Evolutionary conservation across 352 stramenopile genomes (phyloP).

Genomic region (Phytopythium mirpurense): DNA sequence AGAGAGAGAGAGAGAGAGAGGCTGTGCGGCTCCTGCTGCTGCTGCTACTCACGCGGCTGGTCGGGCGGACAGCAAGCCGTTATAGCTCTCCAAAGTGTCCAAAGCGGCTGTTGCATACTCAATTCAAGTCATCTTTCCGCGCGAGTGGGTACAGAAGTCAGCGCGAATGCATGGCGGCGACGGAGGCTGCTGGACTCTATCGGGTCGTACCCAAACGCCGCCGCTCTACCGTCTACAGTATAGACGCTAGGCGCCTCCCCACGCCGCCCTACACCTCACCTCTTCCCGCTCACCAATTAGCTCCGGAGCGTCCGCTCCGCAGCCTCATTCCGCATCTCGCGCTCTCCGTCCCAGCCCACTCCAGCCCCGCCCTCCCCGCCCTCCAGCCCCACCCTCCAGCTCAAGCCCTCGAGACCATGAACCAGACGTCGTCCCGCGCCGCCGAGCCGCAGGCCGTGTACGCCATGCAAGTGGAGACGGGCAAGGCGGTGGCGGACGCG

Average conservation of each 20-base stretch:
- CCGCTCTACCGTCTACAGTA: too few species aligned
- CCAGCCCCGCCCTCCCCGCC: background rate
- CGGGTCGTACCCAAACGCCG: too few species aligned
- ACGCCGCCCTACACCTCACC: too few species aligned
- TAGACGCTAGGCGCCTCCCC: too few species aligned
- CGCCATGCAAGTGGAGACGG: conserved; percentile 5
- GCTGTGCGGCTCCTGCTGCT: too few species aligned
- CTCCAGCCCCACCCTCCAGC: too few species aligned
- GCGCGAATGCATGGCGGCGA: background rate
- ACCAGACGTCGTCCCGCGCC: background rate
- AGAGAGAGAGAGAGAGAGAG: too few species aligned
- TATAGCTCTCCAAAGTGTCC: background rate
- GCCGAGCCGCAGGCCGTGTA: conserved; percentile 2
- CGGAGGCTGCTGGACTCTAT: too few species aligned
- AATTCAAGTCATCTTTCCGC: background rate
- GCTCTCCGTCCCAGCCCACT: background rate
- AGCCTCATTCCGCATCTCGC: background rate
- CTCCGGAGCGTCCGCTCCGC: too few species aligned
- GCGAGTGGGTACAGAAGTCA: background rate
- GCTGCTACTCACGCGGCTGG: background rate
- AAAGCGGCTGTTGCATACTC: background rate
- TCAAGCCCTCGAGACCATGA: background rate
- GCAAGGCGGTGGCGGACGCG: background rate
- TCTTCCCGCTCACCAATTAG: too few species aligned
- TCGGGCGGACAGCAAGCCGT: background rate